phyloP scores from a whole-genome alignment of 2,329 filamentous ascomycete genomes.

The Fusarium torreyae region DNA sequence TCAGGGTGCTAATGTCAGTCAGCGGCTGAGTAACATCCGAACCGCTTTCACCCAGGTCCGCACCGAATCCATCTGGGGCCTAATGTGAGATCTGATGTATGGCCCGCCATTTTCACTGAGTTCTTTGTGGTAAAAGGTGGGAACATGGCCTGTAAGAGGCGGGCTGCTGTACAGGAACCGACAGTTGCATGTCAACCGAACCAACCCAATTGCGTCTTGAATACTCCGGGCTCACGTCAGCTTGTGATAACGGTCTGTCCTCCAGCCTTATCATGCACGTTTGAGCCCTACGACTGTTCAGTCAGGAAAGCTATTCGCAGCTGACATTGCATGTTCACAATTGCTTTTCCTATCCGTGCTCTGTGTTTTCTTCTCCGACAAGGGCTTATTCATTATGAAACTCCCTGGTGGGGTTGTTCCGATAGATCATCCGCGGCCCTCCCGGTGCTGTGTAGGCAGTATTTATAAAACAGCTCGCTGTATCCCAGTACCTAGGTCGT shows the following conservation, averaged over 20 bases:
- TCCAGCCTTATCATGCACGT: slow-evolving; percentile 16
- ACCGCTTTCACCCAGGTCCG: slow-evolving; percentile 4
- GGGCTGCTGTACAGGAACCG: slow-evolving; percentile 6
- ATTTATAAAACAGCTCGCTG: not conserved
- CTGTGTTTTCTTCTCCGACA: not conserved
- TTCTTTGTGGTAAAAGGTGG: slow-evolving; percentile 4
- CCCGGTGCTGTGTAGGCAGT: not conserved
- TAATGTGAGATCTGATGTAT: slow-evolving; percentile 8
- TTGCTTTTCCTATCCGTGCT: not conserved
- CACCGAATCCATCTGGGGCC: slow-evolving; percentile 6
- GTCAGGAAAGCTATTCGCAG: not conserved
- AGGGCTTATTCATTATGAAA: not conserved
- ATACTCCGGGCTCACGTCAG: slow-evolving; percentile 40
- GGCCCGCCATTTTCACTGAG: slow-evolving; percentile 17
- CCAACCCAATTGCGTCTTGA: slow-evolving; percentile 4
- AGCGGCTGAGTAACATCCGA: not conserved
- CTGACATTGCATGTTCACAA: not conserved
- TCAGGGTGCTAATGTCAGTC: slow-evolving; percentile 4
- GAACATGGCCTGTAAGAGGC: slow-evolving; percentile 3
- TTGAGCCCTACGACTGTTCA: not conserved
- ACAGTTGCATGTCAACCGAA: slow-evolving; percentile 18
- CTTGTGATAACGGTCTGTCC: slow-evolving; percentile 11
- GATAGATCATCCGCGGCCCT: not conserved
- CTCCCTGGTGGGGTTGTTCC: not conserved
- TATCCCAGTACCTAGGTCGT: not conserved